Percentiles rank a stretch among this genome's conserved stretches.
Conservation (phyloP, 768 basidiomycete genomes). For the Brasilioporus rufonigricans region DNA sequence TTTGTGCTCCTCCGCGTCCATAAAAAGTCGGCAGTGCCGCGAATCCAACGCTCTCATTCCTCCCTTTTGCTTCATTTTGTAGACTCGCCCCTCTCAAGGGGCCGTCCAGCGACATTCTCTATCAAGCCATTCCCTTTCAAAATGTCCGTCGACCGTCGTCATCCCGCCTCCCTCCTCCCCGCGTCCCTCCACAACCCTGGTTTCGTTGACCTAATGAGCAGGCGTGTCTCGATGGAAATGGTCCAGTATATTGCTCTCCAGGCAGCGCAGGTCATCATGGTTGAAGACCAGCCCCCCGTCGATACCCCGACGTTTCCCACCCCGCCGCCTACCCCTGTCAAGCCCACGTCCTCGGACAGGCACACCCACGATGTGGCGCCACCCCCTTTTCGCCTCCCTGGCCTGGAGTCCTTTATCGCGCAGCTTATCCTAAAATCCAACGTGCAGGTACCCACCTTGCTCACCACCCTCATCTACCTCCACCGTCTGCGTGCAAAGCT, state of each 20-base stretch:
- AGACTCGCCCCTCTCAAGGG: slow-evolving; percentile 1
- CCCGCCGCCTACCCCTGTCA: slow-evolving; percentile 67
- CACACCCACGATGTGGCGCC: slow-evolving; percentile 26
- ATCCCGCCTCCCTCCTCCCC: slow-evolving; percentile 83
- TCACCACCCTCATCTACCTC: slow-evolving; percentile 89
- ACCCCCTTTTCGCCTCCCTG: slow-evolving; percentile 43
- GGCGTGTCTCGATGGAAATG: slow-evolving; percentile 81
- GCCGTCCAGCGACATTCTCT: slow-evolving; percentile 25
- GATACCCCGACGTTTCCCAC: slow-evolving; percentile 47
- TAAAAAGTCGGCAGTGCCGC: slow-evolving; percentile 8
- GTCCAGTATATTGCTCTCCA: slow-evolving; percentile 80
- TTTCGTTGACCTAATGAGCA: slow-evolving; percentile 75
- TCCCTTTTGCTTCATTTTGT: slow-evolving; percentile 17
- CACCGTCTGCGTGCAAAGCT: slow-evolving; percentile 80
- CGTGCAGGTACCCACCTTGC: slow-evolving; percentile 87
- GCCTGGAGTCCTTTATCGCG: slow-evolving; percentile 81
- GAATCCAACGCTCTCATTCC: not conserved
- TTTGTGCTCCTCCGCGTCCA: slow-evolving; percentile 2
- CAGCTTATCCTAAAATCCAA: slow-evolving; percentile 78
- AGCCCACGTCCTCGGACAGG: slow-evolving; percentile 38
- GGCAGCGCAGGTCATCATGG: slow-evolving; percentile 70
- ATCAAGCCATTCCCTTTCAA: slow-evolving; percentile 33
- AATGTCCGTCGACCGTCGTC: slow-evolving; percentile 43
- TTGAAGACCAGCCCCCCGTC: slow-evolving; percentile 48
- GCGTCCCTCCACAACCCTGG: slow-evolving; percentile 73